A percentile compares a stretch with the other conserved stretches of the same genome.
Evolutionary conservation across 495 filamentous ascomycete genomes (phyloP).

Genomic region (Melanomma pulvis-pyrius): DNA sequence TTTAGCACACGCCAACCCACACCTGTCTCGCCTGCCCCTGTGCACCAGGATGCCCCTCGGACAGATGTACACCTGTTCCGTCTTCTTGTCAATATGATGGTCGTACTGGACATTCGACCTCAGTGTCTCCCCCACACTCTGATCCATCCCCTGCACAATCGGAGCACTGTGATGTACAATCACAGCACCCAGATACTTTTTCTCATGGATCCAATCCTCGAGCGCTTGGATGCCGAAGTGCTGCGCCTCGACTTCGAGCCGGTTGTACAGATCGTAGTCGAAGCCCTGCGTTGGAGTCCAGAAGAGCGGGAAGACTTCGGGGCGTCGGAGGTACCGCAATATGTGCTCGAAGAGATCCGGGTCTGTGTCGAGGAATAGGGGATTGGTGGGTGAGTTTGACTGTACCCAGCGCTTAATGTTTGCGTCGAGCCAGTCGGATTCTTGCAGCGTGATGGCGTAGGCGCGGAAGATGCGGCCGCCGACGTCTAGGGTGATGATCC

Average conservation of each 20-base stretch:
- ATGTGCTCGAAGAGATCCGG: slow-evolving; percentile 9
- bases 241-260: background rate
- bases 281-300: background rate
- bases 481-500: slow-evolving; percentile 7
- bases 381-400: background rate
- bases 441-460: background rate
- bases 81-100: background rate
- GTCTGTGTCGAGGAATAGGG: background rate
- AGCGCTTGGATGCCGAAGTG: background rate
- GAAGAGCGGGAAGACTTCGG: slow-evolving; percentile 1
- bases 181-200: background rate
- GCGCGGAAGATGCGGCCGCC: background rate
- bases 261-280: slow-evolving; percentile 2
- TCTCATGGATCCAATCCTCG: background rate
- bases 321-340: background rate
- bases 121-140: background rate
- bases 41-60: background rate
- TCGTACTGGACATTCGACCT: background rate
- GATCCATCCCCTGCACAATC: background rate
- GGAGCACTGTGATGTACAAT: background rate
- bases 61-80: background rate
- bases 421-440: background rate
- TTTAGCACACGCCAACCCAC: background rate
- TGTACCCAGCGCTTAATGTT: background rate
- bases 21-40: background rate